Conservation (phyloP, 768 basidiomycete species). For the Tylopilus balloui region DNA sequence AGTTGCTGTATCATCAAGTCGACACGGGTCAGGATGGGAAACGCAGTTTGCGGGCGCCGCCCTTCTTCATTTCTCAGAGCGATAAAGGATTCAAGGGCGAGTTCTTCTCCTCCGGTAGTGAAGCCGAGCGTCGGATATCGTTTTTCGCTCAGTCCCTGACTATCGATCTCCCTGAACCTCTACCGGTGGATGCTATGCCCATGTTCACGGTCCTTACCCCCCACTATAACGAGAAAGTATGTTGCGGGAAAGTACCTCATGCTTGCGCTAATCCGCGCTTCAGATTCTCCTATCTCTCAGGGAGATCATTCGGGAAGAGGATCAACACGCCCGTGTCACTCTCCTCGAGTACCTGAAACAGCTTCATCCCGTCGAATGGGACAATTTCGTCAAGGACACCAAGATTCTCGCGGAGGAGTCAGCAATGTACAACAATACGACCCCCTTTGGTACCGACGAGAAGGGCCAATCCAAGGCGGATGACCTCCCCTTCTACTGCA, state of each 20-base stretch:
- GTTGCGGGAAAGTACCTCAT: constrained; percentile 12
- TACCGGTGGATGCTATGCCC: constrained; percentile 99
- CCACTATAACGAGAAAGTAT: constrained; percentile 95
- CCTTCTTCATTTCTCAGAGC: constrained; percentile 95
- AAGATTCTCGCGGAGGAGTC: constrained; percentile 98
- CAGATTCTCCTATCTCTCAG: constrained; percentile 92
- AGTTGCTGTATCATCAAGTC: constrained; percentile 95
- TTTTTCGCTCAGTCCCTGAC: constrained; percentile 99
- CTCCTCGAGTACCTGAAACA: constrained; percentile 98
- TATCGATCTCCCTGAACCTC: constrained; percentile 86
- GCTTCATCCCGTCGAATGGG: constrained; percentile 97
- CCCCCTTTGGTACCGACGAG: constrained; percentile 72
- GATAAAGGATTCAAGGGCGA: constrained; percentile 81
- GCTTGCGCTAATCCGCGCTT: constrained; percentile 5
- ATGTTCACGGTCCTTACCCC: constrained; percentile 98
- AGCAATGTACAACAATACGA: constrained; percentile 73
- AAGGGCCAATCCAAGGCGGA: constrained; percentile 81
- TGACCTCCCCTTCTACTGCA: constrained; percentile 95
- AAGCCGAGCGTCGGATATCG: constrained; percentile 95
- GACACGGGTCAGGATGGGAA: constrained; percentile 80
- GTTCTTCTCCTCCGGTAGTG: constrained; percentile 93
- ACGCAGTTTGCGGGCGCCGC: constrained; percentile 88
- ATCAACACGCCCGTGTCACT: constrained; percentile 95
- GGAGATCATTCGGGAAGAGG: constrained; percentile 98
- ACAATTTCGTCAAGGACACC: constrained; percentile 99